These are phyloP conservation scores for Phaeotremella fagi DNA, from an alignment of 768 basidiomycete genomes.

Conservation along the genomic window DNA sequence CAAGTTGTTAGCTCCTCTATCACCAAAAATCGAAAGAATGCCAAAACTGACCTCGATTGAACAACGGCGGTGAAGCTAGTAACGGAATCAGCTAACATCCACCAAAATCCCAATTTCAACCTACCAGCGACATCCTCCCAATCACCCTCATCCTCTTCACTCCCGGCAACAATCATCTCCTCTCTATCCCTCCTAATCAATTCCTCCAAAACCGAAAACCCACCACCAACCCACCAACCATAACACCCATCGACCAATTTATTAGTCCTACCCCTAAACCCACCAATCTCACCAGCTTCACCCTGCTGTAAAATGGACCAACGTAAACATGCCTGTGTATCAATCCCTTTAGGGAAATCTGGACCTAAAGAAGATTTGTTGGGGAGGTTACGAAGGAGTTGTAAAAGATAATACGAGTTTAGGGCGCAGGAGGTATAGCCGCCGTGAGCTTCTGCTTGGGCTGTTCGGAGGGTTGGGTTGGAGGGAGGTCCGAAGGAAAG, in stretches of 20 bases:
- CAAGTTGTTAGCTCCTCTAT: neutral
- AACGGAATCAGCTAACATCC: neutral
- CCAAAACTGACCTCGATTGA: slow-evolving; percentile 35
- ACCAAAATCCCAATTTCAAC: slow-evolving; percentile 18
- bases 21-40: neutral
- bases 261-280: slow-evolving; percentile 88
- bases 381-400: slow-evolving; percentile 45
- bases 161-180: slow-evolving; percentile 1
- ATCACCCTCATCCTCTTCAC: slow-evolving; percentile 46
- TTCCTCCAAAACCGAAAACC: slow-evolving; percentile 71
- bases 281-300: slow-evolving; percentile 72
- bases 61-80: slow-evolving; percentile 28
- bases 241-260: slow-evolving; percentile 99
- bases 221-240: slow-evolving; percentile 98
- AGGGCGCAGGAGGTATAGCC: slow-evolving; percentile 94
- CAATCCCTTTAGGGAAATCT: slow-evolving; percentile 52
- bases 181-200: slow-evolving; percentile 21
- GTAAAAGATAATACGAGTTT: slow-evolving; percentile 74
- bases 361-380: slow-evolving; percentile 11
- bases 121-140: slow-evolving; percentile 74
- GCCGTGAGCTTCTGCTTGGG: slow-evolving; percentile 90
- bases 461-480: slow-evolving; percentile 9
- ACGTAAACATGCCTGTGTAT: slow-evolving; percentile 60
- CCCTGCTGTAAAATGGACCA: slow-evolving; percentile 90
- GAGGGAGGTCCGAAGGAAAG: slow-evolving; percentile 55